Conservation (phyloP, 2,329 filamentous ascomycete species). For the Sarocladium brachiariae region DNA sequence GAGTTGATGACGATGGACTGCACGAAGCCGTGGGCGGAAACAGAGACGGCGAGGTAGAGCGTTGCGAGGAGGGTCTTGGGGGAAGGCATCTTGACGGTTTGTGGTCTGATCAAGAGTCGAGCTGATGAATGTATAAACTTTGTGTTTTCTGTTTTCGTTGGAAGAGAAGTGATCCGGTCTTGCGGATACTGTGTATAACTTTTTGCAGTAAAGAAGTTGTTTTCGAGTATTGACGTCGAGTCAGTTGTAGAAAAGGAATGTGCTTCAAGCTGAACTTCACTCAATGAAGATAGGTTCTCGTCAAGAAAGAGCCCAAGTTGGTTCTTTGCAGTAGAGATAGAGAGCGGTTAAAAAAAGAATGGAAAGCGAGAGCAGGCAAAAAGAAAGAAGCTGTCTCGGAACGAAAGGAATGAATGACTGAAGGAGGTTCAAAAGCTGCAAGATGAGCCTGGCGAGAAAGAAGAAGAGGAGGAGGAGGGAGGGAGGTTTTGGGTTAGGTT, state of each 20-base stretch:
- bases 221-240: constrained; percentile 1
- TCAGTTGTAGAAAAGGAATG: background rate
- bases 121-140: background rate
- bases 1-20: constrained; percentile 11
- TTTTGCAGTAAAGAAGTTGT: too few species aligned
- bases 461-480: background rate
- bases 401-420: background rate
- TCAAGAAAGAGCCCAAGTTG: background rate
- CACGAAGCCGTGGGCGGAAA: constrained; percentile 13
- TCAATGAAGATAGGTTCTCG: background rate
- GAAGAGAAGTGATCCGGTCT: background rate
- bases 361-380: background rate
- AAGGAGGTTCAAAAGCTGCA: background rate
- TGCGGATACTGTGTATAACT: too few species aligned
- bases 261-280: background rate
- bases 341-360: too few species aligned
- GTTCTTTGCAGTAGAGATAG: too few species aligned
- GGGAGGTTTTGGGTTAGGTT: background rate
- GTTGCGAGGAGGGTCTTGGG: background rate
- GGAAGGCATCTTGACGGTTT: constrained; percentile 3
- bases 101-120: background rate
- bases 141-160: background rate
- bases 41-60: constrained; percentile 10
- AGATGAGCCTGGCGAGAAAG: background rate
- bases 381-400: background rate